phyloP scores from a whole-genome alignment of 2,329 filamentous ascomycete species.

The Canariomyces notabilis region DNA sequence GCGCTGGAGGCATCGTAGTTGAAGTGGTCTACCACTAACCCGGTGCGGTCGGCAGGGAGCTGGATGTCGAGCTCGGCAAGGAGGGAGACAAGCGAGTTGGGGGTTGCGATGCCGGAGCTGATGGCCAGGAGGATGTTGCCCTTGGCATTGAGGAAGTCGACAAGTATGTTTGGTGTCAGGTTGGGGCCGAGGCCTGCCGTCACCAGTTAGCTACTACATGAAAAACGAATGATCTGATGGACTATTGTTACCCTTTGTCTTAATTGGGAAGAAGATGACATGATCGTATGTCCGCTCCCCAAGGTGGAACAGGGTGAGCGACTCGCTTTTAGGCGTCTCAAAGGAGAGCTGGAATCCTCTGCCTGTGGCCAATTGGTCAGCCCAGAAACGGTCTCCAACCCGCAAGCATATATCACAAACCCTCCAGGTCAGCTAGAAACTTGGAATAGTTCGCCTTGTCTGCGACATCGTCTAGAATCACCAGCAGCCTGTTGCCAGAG shows the following conservation, averaged over 20 bases:
- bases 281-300: conserved; percentile 91
- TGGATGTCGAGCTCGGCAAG: conserved; percentile 85
- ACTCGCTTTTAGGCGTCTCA: conserved; percentile 76
- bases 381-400: background rate
- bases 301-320: conserved; percentile 73
- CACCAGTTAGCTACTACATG: background rate
- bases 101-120: conserved; percentile 64
- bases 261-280: conserved; percentile 79
- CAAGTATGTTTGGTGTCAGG: conserved; percentile 76
- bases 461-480: conserved; percentile 74
- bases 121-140: conserved; percentile 89
- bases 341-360: conserved; percentile 78
- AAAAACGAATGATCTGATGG: background rate
- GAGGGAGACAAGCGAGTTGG: conserved; percentile 69
- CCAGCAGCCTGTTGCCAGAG: conserved; percentile 73
- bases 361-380: conserved; percentile 45
- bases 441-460: conserved; percentile 80
- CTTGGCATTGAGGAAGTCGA: conserved; percentile 86
- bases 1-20: conserved; percentile 77
- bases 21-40: conserved; percentile 91
- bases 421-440: conserved; percentile 68
- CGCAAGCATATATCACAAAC: conserved; percentile 37
- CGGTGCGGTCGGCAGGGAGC: conserved; percentile 78
- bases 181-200: conserved; percentile 73
- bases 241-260: conserved; percentile 69